These are phyloP conservation scores for Colletotrichum cereale DNA, from an alignment of 2,329 filamentous ascomycete genomes.

Conservation along the genomic window DNA sequence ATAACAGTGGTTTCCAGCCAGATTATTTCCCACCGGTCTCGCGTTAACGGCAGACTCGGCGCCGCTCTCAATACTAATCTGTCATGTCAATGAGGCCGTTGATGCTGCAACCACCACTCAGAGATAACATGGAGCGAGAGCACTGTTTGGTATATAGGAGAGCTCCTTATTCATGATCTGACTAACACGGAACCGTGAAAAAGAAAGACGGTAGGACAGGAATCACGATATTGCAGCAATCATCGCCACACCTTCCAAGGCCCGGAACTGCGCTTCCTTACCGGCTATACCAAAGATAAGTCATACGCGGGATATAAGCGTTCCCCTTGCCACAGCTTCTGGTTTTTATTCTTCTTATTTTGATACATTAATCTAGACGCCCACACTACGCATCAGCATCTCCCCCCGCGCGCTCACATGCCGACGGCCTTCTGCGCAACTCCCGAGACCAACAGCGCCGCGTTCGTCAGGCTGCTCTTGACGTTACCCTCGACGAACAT, in stretches of 20 bases:
- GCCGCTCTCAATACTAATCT: too few relatives aligned
- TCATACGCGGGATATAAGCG: too few relatives aligned
- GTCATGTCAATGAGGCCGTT: too few relatives aligned
- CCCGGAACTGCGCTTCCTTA: neutral
- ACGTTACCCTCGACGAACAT: conserved; percentile 17
- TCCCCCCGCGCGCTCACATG: neutral
- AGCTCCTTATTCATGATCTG: too few relatives aligned
- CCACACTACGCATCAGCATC: neutral
- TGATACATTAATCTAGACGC: neutral
- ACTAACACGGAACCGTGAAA: neutral
- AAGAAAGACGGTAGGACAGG: neutral
- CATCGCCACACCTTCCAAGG: neutral
- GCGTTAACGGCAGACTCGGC: too few relatives aligned
- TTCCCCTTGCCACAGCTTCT: too few relatives aligned
- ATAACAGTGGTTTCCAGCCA: too few relatives aligned
- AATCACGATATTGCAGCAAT: neutral
- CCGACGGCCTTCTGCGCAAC: neutral
- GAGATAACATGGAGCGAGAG: too few relatives aligned
- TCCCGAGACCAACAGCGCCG: conserved; percentile 10
- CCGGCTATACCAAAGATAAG: too few relatives aligned
- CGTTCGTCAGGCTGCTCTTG: conserved; percentile 2
- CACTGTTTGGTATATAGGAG: too few relatives aligned
- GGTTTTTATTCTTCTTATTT: neutral
- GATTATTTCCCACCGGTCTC: too few relatives aligned
- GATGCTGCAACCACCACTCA: too few relatives aligned